Conservation (phyloP, 2,329 filamentous ascomycete species). For the Purpureocillium takamizusanense region DNA sequence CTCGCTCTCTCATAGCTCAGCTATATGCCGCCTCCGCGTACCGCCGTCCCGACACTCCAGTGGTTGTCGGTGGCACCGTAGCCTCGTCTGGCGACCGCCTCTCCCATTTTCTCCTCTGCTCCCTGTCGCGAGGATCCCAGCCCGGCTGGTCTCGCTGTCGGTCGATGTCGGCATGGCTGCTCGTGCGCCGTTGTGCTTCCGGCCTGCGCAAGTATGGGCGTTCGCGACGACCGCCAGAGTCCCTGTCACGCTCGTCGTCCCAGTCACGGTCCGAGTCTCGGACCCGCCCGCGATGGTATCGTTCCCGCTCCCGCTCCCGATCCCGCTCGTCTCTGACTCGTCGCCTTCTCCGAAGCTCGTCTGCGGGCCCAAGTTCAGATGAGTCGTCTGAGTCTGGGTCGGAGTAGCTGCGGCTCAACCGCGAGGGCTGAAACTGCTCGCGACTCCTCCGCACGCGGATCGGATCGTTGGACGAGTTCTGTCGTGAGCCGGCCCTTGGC, state of each 20-base stretch:
- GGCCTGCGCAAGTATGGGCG: constrained; percentile 27
- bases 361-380: constrained; percentile 24
- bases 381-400: constrained; percentile 27
- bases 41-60: constrained; percentile 25
- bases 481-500: constrained; percentile 26
- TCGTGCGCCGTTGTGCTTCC: constrained; percentile 33
- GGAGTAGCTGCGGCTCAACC: constrained; percentile 31
- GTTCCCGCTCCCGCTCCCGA: constrained; percentile 25
- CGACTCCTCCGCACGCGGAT: constrained; percentile 25
- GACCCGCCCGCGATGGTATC: constrained; percentile 21
- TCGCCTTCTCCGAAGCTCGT: constrained; percentile 17
- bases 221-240: constrained; percentile 19
- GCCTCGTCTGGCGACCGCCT: constrained; percentile 23
- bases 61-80: constrained; percentile 18
- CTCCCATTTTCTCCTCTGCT: constrained; percentile 25
- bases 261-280: constrained; percentile 21
- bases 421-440: constrained; percentile 30
- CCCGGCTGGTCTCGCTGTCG: constrained; percentile 25
- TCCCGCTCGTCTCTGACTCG: constrained; percentile 14
- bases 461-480: constrained; percentile 19
- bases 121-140: constrained; percentile 21
- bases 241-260: constrained; percentile 18
- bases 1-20: constrained; percentile 3
- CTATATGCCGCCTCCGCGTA: constrained; percentile 27
- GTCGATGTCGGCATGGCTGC: constrained; percentile 41